phyloP scores from a whole-genome alignment of 2,329 filamentous ascomycete genomes.

The Clarireedia monteithiana region DNA sequence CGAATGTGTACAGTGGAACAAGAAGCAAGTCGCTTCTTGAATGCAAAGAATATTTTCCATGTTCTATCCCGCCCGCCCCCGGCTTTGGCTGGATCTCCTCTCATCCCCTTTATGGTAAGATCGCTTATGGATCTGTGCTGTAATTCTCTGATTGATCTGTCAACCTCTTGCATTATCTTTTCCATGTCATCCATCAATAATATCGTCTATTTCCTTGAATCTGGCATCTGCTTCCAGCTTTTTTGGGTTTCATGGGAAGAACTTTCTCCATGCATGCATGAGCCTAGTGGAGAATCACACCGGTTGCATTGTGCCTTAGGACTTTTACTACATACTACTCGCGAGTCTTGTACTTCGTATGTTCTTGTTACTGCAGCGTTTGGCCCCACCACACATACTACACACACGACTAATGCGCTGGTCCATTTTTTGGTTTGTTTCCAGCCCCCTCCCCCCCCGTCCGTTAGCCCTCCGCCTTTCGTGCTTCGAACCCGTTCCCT shows the following conservation, averaged over 20 bases:
- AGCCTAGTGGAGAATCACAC: conserved; percentile 4
- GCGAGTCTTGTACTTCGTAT: too few relatives aligned
- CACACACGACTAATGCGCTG: neutral
- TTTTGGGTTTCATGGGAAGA: neutral
- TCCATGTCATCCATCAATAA: neutral
- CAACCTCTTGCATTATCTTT: conserved; percentile 3
- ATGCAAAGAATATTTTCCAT: neutral
- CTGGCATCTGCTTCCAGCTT: neutral
- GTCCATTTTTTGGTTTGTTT: neutral
- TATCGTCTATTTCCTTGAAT: neutral
- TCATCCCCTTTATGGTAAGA: too few relatives aligned
- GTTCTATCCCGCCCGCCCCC: neutral
- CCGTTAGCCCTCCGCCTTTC: neutral
- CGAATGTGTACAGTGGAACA: conserved; percentile 87
- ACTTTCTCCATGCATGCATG: conserved; percentile 5
- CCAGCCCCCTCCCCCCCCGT: neutral
- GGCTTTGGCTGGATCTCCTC: neutral
- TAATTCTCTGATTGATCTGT: neutral
- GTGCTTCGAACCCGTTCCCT: neutral
- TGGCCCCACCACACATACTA: too few relatives aligned
- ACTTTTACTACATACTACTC: neutral
- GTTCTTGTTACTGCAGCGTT: too few relatives aligned
- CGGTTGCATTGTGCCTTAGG: neutral
- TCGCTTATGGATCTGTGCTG: too few relatives aligned
- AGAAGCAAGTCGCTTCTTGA: conserved; percentile 31